phyloP scores from a whole-genome alignment of 257 asterid genomes.

The Catharanthus roseus region DNA sequence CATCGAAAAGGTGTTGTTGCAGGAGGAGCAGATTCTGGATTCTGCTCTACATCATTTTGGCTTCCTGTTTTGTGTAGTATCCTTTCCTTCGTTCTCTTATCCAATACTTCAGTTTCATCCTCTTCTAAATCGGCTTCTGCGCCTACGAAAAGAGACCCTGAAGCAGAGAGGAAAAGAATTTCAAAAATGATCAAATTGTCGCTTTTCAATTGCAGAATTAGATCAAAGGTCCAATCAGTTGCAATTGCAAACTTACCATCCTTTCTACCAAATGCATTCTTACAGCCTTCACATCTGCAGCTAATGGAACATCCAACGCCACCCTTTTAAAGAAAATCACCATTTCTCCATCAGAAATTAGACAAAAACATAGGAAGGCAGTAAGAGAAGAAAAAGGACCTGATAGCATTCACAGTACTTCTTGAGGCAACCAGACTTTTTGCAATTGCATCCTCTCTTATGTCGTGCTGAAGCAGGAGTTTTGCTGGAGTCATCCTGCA shows the following conservation, averaged over 20 bases:
- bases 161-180: constrained; percentile 16
- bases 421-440: constrained; percentile 90
- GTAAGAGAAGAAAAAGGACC: constrained; percentile 36
- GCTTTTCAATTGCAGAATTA: neutral
- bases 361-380: constrained; percentile 4
- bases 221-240: no score
- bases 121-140: constrained; percentile 60
- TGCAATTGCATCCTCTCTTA: constrained; percentile 99
- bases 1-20: constrained; percentile 63
- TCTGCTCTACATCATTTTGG: constrained; percentile 42
- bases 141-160: constrained; percentile 39
- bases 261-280: constrained; percentile 81
- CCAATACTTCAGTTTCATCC: constrained; percentile 45
- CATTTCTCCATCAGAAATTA: constrained; percentile 25
- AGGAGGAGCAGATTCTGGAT: constrained; percentile 45
- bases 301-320: constrained; percentile 94
- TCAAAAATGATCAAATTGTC: constrained; percentile 4
- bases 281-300: constrained; percentile 97
- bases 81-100: constrained; percentile 31
- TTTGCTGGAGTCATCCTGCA: constrained; percentile 70
- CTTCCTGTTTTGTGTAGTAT: constrained; percentile 27
- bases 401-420: constrained; percentile 99
- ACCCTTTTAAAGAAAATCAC: constrained; percentile 42
- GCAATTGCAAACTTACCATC: constrained; percentile 67
- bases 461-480: constrained; percentile 99